A percentile compares a stretch with the other conserved stretches of the same genome.
Evolutionary conservation across 2,329 filamentous ascomycete genomes (phyloP).

Genomic region (Neofusicoccum kwambonambiense): DNA sequence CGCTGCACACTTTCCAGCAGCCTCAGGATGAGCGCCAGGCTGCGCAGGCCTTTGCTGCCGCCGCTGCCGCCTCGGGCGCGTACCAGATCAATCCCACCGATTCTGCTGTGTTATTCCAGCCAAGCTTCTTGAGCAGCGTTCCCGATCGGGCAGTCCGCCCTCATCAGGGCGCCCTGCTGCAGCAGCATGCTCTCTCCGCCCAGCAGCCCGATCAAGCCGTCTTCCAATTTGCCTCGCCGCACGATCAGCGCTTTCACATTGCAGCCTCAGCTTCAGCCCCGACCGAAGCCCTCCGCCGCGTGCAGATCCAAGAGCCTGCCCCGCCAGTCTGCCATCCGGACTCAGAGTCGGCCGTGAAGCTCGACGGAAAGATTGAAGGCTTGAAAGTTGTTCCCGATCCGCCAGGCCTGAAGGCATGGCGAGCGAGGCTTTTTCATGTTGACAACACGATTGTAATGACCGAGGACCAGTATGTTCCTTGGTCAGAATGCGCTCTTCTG

Average conservation of each 20-base stretch:
- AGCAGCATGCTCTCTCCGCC: constrained; percentile 26
- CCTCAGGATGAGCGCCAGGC: constrained; percentile 16
- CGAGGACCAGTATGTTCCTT: constrained; percentile 64
- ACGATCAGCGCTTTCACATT: constrained; percentile 1
- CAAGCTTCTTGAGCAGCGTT: constrained; percentile 9
- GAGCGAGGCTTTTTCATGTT: constrained; percentile 72
- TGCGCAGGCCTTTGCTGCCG: constrained; percentile 20
- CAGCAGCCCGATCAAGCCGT: constrained; percentile 21
- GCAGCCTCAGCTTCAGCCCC: background rate
- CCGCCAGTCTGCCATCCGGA: background rate
- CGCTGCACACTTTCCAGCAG: constrained; percentile 32
- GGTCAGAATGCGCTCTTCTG: background rate
- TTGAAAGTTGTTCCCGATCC: constrained; percentile 62
- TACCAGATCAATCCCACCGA: constrained; percentile 42
- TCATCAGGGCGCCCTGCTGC: constrained; percentile 28
- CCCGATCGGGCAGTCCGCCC: constrained; percentile 26
- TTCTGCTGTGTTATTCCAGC: constrained; percentile 19
- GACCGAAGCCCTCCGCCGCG: background rate
- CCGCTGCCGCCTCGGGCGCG: constrained; percentile 28
- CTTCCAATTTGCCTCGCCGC: constrained; percentile 22
- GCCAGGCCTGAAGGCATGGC: constrained; percentile 67
- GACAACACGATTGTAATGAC: constrained; percentile 70
- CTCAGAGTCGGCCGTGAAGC: constrained; percentile 28
- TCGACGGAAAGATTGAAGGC: constrained; percentile 53
- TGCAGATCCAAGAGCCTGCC: background rate